phyloP scores from a whole-genome alignment of 257 asterid species.

The Jasminum sambac region DNA sequence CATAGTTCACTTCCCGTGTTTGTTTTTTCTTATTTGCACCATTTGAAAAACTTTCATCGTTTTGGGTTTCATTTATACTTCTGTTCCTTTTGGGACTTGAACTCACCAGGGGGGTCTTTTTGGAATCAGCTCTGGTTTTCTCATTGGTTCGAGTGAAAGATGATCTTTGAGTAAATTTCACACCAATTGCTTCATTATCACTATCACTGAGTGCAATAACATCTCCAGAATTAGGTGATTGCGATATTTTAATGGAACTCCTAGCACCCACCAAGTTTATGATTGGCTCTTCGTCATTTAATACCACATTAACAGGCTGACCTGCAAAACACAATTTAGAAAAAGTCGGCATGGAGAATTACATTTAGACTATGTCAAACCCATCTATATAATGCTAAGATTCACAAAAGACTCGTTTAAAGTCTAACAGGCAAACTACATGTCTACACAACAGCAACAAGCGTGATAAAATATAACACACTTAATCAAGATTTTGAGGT shows the following conservation, averaged over 20 bases:
- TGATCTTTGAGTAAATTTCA: not conserved
- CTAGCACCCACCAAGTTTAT: too few relatives aligned
- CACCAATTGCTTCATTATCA: constrained; percentile 10
- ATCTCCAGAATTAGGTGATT: not conserved
- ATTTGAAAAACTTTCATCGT: not conserved
- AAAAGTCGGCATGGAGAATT: too few relatives aligned
- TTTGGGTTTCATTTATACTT: not conserved
- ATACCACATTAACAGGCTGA: too few relatives aligned
- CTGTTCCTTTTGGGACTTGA: constrained; percentile 10
- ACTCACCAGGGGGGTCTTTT: not conserved
- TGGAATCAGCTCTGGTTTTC: not conserved
- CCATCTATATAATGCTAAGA: not conserved
- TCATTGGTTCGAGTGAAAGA: not conserved
- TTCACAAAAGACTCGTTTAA: not conserved
- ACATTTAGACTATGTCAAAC: not conserved
- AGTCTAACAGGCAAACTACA: too few relatives aligned
- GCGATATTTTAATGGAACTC: too few relatives aligned
- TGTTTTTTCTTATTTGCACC: not conserved
- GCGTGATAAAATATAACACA: too few relatives aligned
- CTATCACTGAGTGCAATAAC: constrained; percentile 20
- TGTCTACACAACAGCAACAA: too few relatives aligned
- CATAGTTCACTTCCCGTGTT: constrained; percentile 6
- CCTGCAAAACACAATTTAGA: too few relatives aligned
- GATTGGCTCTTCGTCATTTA: too few relatives aligned
- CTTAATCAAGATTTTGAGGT: not conserved